phyloP scores from a whole-genome alignment of 306 rosid genomes.

The Geum urbanum region DNA sequence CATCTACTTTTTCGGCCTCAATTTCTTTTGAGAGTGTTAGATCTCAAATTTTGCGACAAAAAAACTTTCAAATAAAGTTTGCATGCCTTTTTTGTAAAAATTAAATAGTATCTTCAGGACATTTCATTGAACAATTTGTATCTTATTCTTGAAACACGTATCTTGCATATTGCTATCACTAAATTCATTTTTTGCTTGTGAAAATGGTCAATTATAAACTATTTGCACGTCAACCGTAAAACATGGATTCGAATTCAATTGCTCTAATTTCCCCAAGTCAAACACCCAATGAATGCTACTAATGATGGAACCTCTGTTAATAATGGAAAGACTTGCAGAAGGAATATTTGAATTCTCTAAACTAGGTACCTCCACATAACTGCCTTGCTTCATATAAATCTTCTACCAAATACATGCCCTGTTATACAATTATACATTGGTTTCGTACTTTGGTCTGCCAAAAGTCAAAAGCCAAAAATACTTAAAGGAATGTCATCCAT shows the following conservation, averaged over 20 bases:
- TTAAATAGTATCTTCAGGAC: too few species aligned
- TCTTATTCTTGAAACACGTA: not conserved
- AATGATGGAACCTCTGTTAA: not conserved
- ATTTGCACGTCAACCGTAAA: not conserved
- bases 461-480: not conserved
- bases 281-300: not conserved
- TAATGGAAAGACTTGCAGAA: not conserved
- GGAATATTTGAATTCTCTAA: not conserved
- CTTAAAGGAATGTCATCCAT: not conserved
- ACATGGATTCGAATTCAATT: not conserved
- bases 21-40: not conserved
- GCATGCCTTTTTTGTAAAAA: too few species aligned
- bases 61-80: not conserved
- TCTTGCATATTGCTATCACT: too few species aligned
- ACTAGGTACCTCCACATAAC: not conserved
- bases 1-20: constrained; percentile 8
- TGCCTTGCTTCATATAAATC: not conserved
- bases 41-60: not conserved
- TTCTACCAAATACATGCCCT: not conserved
- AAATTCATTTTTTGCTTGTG: not conserved
- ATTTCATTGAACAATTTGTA: not conserved
- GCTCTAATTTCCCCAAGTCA: not conserved
- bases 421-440: not conserved
- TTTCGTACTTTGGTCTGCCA: not conserved
- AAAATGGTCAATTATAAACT: not conserved